Base-by-base conservation (phyloP, 441 rosid species). In the Corymbia citriodora region DNA sequence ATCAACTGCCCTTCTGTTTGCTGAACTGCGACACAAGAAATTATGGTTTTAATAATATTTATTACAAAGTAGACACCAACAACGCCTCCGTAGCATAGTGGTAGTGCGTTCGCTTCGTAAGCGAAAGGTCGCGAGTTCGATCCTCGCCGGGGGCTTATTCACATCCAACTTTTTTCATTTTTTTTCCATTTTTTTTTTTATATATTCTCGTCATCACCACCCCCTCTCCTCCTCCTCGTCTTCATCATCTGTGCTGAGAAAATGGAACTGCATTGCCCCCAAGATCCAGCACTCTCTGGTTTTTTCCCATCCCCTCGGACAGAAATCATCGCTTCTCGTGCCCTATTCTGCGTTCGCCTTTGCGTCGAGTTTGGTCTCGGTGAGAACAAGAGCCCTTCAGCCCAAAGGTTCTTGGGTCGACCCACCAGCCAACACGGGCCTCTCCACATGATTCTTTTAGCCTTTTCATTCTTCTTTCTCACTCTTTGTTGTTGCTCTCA, bases 21-120 rank as follows among this genome's bases (percentile, higher is more conserved):
- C 23, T 36, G 40, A 9, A 57, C 29, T 23, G 29, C 63, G 4
- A 23, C 14, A 25, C 8, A 13, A 59, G 7, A 2, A 59, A 1
- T 23, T 23, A 25, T 5, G n/a, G 10, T 25, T 19, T 59, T 59
- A 25, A 4, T 59, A 25, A 25, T 59, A 40, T 59, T 57, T 25
- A 25, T 59, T 59, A 59, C 13, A 13, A 10, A 25, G 0, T 6
- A 25, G 11, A 25, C 4, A 1, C 7, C 88, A 31, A 45, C 31
- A 3, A 1, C 13, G 90, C 83, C 79, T 96, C 95, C 95, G 96
- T 97, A 96, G 97, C 98, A 97, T 96, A 96, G 98, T 97, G 99
- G 99, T 96, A 97, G 96, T 97, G 99, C 97, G 98, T 97, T 97
- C 97, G 96, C 99, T 97, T 96, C 97, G 99, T 97, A 96, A 97